Base-by-base conservation (phyloP, 352 stramenopile species). In the Globisporangium spiculum region DNA sequence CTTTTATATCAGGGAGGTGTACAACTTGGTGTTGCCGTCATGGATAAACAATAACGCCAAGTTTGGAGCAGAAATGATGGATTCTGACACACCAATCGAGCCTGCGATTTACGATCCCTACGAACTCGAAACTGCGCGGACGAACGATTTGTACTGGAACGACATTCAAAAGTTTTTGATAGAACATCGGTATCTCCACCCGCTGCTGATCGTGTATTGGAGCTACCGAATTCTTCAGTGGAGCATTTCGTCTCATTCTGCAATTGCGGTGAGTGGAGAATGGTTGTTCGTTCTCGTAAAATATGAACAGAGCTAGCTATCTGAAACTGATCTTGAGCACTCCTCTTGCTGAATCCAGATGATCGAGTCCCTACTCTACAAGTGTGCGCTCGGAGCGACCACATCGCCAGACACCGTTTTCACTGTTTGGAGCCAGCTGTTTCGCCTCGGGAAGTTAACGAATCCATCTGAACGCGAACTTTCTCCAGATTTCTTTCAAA, bases 71-170 rank as follows among this genome's bases (percentile, higher is more conserved):
- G 60, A 61, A 54, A 16, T 16, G 0, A 27, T 60, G 14, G 32
- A 14, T 9, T 20, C 10, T 36, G 44, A 34, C 10, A 5, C 36
- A 4, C 1, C 4, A 9, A 38, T 67, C 32, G 60, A 50, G n/a
- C 26, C 20, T 22, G 55, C 66, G 3, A 14, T 36, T 0, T 90
- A 89, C 46, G 80, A 89, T 64, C 85, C 80, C 8, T 88, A 88
- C 67, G 81, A 92, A 60, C 70, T 91, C 58, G 85, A 93, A 71
- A 88, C 76, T 38, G 75, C 75, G n/a, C 77, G 80, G 4, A 92
- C 85, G 26, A 80, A 90, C 50, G 85, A 93, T 70, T 48, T 70
- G 14, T 91, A 93, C 65, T 93, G 85, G 85, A 93, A 93, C 54
- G 83, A 91, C 38, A 91, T 92, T 54, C 85, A 93, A 66, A 78